Conservation (phyloP, 2,329 filamentous ascomycete genomes). For the Didymosphaeria variabile region DNA sequence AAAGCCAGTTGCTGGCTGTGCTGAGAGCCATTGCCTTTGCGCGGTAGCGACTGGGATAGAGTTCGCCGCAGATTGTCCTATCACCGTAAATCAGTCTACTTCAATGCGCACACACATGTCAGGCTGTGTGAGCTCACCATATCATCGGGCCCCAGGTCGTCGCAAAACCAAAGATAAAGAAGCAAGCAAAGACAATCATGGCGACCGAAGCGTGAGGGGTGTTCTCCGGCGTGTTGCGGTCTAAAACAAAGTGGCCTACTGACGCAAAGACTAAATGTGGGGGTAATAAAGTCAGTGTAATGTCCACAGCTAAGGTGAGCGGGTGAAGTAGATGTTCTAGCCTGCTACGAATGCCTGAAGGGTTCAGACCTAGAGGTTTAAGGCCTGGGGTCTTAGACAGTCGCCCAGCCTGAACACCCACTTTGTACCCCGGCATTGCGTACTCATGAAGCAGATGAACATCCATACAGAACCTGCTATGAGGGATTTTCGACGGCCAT, state of each 20-base stretch:
- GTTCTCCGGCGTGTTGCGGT: conserved; percentile 40
- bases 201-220: conserved; percentile 54
- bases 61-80: conserved; percentile 67
- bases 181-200: conserved; percentile 73
- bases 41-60: conserved; percentile 67
- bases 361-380: too few species aligned
- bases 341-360: too few species aligned
- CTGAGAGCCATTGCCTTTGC: conserved; percentile 54
- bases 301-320: too few species aligned
- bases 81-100: neutral
- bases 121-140: conserved; percentile 55
- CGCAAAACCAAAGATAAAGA: conserved; percentile 72
- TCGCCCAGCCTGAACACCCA: too few species aligned
- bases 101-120: neutral
- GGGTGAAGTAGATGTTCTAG: too few species aligned
- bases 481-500: conserved; percentile 55
- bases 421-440: too few species aligned
- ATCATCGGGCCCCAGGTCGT: conserved; percentile 72
- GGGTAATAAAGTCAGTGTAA: too few species aligned
- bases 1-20: conserved; percentile 55
- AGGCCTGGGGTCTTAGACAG: too few species aligned
- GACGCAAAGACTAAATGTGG: conserved; percentile 58
- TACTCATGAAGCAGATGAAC: conserved; percentile 68
- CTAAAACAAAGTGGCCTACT: conserved; percentile 54
- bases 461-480: conserved; percentile 57